Base-by-base conservation (phyloP, 768 basidiomycete species). In the Gelatoporia subvermispora region DNA sequence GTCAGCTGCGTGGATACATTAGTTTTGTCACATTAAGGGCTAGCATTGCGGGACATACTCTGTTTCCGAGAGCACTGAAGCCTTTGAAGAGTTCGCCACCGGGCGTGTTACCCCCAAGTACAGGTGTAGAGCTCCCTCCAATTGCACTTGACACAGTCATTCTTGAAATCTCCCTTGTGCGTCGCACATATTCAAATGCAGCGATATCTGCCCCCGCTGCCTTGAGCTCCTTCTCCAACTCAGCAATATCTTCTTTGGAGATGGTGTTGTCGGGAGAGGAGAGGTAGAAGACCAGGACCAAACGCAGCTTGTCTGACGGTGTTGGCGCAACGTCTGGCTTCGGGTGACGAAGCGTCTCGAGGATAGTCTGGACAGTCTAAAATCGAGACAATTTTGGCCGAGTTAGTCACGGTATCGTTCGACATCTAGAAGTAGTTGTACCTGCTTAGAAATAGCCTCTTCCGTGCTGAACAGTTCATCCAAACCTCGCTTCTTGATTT, bases 391-490 rank as follows among this genome's bases (percentile, higher is more conserved):
- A 20, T 38, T 34, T 4, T 35, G 21, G 25, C 13, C 44, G 11
- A 41, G 28, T 43, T n/a, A 22, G 43, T 23, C 35, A 35, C 23
- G 24, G 34, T 18, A 7, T 22, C 38, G 20, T 7, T 17, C 3
- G 28, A 45, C 40, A 25, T 5, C 37, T 36, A 8, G 35, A 11
- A 3, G 23, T 17, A 54, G 5, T 31, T 21, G 2, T 56, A 88
- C 89, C 74, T 92, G 92, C 64, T 92, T 93, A 22, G 77, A 76
- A 54, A 89, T 88, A 4, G 84, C 81, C 66, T 99, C 96, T 72
- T 99, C 96, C 23, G 85, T 84, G 60, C 93, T 93, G 71, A 96
- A 98, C n/a, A 99, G 75, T 60, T 95, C 95, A 65, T 99, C 96
- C 25, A 99, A 75, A 3, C 90, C 92, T 31, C 96, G 82, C 50